Evolutionary conservation across 2,329 filamentous ascomycete species (phyloP).

Genomic region (Neonectria sp.): DNA sequence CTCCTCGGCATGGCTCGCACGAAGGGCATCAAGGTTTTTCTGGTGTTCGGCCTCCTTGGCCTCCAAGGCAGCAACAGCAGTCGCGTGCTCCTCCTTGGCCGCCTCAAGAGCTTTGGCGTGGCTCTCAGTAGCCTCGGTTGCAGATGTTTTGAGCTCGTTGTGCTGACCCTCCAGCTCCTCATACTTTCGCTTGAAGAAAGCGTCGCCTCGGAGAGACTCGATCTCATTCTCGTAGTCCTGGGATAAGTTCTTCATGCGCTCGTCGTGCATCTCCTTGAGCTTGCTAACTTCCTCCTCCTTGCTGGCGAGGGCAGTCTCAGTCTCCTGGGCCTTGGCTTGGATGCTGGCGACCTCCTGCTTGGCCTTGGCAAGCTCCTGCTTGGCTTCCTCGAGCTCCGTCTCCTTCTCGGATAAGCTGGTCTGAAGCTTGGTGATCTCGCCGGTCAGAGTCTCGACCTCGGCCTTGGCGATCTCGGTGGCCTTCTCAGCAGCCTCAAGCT

Average conservation of each 20-base stretch:
- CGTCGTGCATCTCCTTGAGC: conserved; percentile 70
- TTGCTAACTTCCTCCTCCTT: conserved; percentile 67
- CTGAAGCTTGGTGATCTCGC: conserved; percentile 57
- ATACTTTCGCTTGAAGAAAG: conserved; percentile 75
- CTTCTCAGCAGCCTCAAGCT: conserved; percentile 64
- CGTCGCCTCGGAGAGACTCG: conserved; percentile 73
- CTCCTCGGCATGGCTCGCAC: conserved; percentile 71
- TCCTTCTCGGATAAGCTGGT: conserved; percentile 60
- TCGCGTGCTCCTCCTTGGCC: conserved; percentile 60
- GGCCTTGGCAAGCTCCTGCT: conserved; percentile 57
- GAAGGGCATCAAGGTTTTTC: conserved; percentile 68
- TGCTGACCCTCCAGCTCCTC: conserved; percentile 73
- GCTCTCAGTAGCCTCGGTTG: conserved; percentile 53
- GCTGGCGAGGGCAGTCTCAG: conserved; percentile 61
- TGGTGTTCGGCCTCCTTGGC: conserved; percentile 68
- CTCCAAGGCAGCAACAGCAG: conserved; percentile 63
- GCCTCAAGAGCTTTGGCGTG: conserved; percentile 61
- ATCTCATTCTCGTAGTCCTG: conserved; percentile 77
- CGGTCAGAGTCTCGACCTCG: conserved; percentile 61
- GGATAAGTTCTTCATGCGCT: conserved; percentile 71
- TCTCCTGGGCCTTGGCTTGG: conserved; percentile 63
- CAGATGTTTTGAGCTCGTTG: conserved; percentile 61
- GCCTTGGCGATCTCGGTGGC: conserved; percentile 59
- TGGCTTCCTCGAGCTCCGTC: conserved; percentile 62
- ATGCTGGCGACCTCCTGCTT: conserved; percentile 64